These are phyloP conservation scores for Crithidia sp. DNA, from an alignment of 208 protist genomes.

Conservation along the genomic window DNA sequence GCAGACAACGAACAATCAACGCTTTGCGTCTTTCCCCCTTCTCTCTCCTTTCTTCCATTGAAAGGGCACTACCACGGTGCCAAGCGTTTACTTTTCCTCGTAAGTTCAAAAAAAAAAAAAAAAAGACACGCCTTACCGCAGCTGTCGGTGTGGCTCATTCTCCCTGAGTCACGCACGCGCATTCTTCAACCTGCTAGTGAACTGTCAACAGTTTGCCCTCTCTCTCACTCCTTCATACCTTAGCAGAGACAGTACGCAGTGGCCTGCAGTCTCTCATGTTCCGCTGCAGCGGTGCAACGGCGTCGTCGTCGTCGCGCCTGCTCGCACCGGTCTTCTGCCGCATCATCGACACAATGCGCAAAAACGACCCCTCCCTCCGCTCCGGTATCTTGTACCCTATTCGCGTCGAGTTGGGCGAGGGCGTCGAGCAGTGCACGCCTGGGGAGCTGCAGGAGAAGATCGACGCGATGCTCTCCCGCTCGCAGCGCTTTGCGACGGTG, in stretches of 20 bases:
- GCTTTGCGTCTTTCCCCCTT: no score
- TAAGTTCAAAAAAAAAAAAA: no score
- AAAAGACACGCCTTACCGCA: no score
- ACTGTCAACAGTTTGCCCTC: not conserved
- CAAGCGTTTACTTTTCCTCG: no score
- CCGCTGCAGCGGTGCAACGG: not conserved
- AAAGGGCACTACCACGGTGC: no score
- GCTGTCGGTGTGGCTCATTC: no score
- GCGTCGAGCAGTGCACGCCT: slow-evolving; percentile 64
- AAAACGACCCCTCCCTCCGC: slow-evolving; percentile 66
- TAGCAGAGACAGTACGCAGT: not conserved
- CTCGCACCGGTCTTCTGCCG: slow-evolving; percentile 80
- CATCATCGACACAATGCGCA: slow-evolving; percentile 77
- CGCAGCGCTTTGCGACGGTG: slow-evolving; percentile 73
- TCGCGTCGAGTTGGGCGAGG: slow-evolving; percentile 75
- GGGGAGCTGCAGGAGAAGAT: slow-evolving; percentile 70
- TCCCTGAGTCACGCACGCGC: no score
- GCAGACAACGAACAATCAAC: no score
- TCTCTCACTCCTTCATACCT: not conserved
- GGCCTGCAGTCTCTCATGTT: slow-evolving; percentile 4
- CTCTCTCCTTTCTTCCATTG: no score
- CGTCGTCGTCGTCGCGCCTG: slow-evolving; percentile 5
- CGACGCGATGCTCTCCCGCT: slow-evolving; percentile 68
- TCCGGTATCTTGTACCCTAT: slow-evolving; percentile 81
- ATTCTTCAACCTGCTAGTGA: not conserved